Base-by-base conservation (phyloP, 169 alveolate species). In the Plasmodium coatneyi region DNA sequence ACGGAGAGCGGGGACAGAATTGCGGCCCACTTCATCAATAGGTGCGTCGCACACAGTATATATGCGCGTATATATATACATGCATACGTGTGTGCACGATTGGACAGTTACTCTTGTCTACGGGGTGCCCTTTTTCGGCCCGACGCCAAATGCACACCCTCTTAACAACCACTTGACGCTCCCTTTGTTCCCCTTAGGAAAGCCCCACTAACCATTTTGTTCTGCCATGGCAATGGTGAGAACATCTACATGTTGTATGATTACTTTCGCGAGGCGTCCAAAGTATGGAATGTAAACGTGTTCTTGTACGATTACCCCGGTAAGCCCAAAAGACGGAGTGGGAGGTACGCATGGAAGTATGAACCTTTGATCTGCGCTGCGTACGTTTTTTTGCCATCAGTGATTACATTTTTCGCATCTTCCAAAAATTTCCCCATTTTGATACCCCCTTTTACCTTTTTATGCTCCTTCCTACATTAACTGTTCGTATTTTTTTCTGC, bases 211-310 rank as follows among this genome's bases (percentile, higher is more conserved):
- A 87, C 93, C 22, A 56, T 87, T 87, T 60, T 87, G 39, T 87
- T 87, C 71, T 79, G 93, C 52, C 93, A 87, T 79, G 93, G 93
- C 6, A 87, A 87, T 66, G 72, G 93, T 22, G 93, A 87, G 72
- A 87, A 87, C 90, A 70, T 87, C n/a, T 87, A 87, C 82, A 87
- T 87, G 93, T 36, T 87, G 22, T 87, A 87, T 87, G 93, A 87
- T 70, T 87, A 87, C 49, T 87, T 87, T 66, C 66, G 82, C 60
- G 93, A 87, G 72, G 36, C 89, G 46, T 87, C 93, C 28, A 70
- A 78, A 66, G 79, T 66, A 87, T 87, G 93, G 93, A 79, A 87
- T 79, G 93, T 87, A 30, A 87, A 87, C 71, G 82, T 87, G 25
- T 79, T 76, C 32, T 87, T 87, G 71, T 87, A 79, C 71, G 93